phyloP scores from a whole-genome alignment of 306 rosid species.

The Abrus precatorius region DNA sequence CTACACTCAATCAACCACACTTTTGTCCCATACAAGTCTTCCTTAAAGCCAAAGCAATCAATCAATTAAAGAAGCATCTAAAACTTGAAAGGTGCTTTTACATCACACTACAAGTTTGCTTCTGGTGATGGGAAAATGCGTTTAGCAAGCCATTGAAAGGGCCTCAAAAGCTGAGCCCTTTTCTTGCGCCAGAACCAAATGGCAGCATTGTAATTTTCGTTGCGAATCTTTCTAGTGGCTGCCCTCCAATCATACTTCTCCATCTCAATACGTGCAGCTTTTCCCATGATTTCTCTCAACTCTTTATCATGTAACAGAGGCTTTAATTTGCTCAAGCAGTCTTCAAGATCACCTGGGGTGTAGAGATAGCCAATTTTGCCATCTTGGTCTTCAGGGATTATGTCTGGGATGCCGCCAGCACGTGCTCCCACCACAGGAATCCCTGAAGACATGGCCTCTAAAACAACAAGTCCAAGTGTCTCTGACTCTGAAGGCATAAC shows the following conservation, averaged over 20 bases:
- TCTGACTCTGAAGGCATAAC: slow-evolving; percentile 98
- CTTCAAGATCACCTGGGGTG: slow-evolving; percentile 75
- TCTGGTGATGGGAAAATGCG: slow-evolving; percentile 73
- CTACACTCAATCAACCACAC: slow-evolving; percentile 54
- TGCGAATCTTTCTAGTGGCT: slow-evolving; percentile 79
- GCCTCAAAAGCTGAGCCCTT: slow-evolving; percentile 79
- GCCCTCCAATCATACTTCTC: slow-evolving; percentile 97
- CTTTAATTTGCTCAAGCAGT: slow-evolving; percentile 81
- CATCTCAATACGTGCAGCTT: slow-evolving; percentile 84
- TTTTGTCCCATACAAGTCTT: slow-evolving; percentile 47
- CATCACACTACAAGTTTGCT: slow-evolving; percentile 46
- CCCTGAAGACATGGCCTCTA: slow-evolving; percentile 96
- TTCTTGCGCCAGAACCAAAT: slow-evolving; percentile 99
- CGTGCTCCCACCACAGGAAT: slow-evolving; percentile 96
- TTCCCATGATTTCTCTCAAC: slow-evolving; percentile 81
- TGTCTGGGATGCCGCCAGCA: slow-evolving; percentile 94
- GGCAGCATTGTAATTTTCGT: slow-evolving; percentile 88
- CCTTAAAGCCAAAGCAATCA: slow-evolving; percentile 57
- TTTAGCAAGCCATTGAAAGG: slow-evolving; percentile 82
- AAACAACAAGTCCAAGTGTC: slow-evolving; percentile 92
- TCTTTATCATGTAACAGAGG: slow-evolving; percentile 74
- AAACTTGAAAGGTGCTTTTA: slow-evolving; percentile 22
- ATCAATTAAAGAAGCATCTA: slow-evolving; percentile 32
- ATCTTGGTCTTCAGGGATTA: slow-evolving; percentile 84
- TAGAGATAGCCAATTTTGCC: slow-evolving; percentile 87